phyloP scores from a whole-genome alignment of 2,329 filamentous ascomycete species.

The Nothopassalora personata region DNA sequence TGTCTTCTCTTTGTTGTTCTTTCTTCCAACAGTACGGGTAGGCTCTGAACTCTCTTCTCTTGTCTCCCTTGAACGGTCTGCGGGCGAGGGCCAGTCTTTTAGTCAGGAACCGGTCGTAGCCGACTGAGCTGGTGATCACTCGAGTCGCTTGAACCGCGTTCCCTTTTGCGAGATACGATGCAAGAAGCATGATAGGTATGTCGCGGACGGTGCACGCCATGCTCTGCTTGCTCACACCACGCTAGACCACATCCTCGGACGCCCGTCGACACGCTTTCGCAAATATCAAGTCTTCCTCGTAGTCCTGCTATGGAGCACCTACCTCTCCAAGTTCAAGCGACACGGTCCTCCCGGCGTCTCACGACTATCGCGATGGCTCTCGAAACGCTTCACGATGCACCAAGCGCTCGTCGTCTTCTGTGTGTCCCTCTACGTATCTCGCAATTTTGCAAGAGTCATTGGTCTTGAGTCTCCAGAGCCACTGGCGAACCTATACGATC shows the following conservation, averaged over 20 bases:
- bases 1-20: not conserved
- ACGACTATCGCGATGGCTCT: conserved; percentile 64
- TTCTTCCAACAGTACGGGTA: not conserved
- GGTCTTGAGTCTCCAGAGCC: conserved; percentile 90
- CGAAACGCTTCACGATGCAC: conserved; percentile 73
- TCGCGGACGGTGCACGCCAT: not conserved
- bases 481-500: conserved; percentile 86
- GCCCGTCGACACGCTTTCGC: conserved; percentile 23
- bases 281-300: conserved; percentile 66
- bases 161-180: not conserved
- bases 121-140: not conserved
- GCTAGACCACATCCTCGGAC: conserved; percentile 22
- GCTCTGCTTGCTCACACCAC: not conserved
- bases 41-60: not conserved
- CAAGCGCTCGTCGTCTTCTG: conserved; percentile 83
- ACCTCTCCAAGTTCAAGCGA: conserved; percentile 74
- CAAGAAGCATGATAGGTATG: conserved; percentile 15
- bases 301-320: conserved; percentile 83
- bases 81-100: not conserved
- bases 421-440: conserved; percentile 82
- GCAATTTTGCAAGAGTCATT: conserved; percentile 89
- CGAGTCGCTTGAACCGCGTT: not conserved
- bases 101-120: not conserved
- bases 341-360: conserved; percentile 78
- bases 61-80: not conserved